A percentile compares a stretch with the other conserved stretches of the same genome.
These are phyloP conservation scores for Hypoxylon sp. DNA, from an alignment of 2,329 filamentous ascomycete species.

Conservation along the genomic window DNA sequence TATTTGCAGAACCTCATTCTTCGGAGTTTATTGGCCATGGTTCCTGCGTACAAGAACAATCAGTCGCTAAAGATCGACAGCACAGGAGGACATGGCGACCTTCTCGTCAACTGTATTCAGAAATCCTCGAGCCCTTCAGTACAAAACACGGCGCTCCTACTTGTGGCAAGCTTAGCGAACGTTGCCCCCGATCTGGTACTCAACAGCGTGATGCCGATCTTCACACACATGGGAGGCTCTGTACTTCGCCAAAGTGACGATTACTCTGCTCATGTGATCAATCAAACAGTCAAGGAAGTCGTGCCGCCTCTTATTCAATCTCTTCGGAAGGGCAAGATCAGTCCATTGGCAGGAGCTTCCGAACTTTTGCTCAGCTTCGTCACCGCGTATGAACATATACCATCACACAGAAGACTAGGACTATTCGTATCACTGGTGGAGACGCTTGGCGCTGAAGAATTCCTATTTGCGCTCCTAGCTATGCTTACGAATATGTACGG, in stretches of 20 bases:
- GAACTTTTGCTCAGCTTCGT: constrained; percentile 96
- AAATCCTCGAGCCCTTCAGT: constrained; percentile 93
- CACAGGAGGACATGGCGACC: constrained; percentile 85
- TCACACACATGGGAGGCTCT: constrained; percentile 96
- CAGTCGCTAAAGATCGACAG: constrained; percentile 78
- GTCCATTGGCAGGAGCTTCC: constrained; percentile 83
- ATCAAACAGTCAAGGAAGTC: constrained; percentile 93
- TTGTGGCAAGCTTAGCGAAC: constrained; percentile 88
- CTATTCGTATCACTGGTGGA: constrained; percentile 89
- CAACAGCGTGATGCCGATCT: constrained; percentile 98
- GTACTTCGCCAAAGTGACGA: constrained; percentile 94
- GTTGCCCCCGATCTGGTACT: constrained; percentile 92
- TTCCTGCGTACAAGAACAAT: constrained; percentile 79
- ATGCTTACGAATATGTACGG: constrained; percentile 94
- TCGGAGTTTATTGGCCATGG: constrained; percentile 84
- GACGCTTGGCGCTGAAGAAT: constrained; percentile 88
- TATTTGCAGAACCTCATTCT: constrained; percentile 91
- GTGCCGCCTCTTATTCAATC: constrained; percentile 92
- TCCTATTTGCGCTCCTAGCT: constrained; percentile 87
- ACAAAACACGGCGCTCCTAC: constrained; percentile 89
- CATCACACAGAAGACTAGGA: constrained; percentile 83
- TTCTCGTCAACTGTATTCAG: constrained; percentile 94
- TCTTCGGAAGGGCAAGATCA: constrained; percentile 83
- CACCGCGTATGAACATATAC: constrained; percentile 96
- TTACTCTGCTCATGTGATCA: constrained; percentile 95